phyloP scores from a whole-genome alignment of 345 rosid species.

The Zanthoxylum bungeanum region DNA sequence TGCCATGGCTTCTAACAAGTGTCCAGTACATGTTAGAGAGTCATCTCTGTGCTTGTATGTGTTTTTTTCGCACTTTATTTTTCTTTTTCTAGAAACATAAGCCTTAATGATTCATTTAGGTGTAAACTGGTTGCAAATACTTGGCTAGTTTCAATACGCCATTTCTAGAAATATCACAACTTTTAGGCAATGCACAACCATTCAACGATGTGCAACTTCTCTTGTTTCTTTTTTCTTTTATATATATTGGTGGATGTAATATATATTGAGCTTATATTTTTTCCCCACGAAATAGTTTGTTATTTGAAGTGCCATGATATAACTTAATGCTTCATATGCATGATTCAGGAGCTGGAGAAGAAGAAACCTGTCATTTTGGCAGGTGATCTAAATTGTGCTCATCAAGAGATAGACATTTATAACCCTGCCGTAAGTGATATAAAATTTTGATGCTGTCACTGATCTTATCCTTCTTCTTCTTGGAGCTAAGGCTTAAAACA shows the following conservation, averaged over 20 bases:
- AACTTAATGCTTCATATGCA: conserved; percentile 12
- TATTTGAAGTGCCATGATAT: background rate
- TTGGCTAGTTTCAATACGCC: background rate
- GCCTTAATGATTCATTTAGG: background rate
- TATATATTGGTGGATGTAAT: background rate
- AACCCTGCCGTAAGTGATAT: conserved; percentile 66
- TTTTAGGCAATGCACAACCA: background rate
- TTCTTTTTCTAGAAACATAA: background rate
- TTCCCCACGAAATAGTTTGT: background rate
- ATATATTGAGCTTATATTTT: background rate
- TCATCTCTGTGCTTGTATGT: background rate
- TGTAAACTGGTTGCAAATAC: background rate
- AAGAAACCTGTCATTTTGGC: conserved; percentile 92
- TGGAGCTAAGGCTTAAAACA: background rate
- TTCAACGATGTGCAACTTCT: background rate
- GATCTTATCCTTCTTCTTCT: background rate
- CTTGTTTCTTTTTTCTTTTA: background rate
- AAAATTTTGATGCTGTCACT: background rate
- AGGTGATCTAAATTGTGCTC: conserved; percentile 94
- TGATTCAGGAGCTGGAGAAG: conserved; percentile 81
- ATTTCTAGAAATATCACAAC: background rate
- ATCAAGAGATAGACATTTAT: conserved; percentile 88
- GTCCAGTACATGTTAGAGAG: background rate
- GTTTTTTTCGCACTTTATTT: too few relatives aligned
- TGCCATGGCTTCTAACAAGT: background rate